Base-by-base conservation (phyloP, 805 yeast species). In the Ogataea trehaloabstinens region DNA sequence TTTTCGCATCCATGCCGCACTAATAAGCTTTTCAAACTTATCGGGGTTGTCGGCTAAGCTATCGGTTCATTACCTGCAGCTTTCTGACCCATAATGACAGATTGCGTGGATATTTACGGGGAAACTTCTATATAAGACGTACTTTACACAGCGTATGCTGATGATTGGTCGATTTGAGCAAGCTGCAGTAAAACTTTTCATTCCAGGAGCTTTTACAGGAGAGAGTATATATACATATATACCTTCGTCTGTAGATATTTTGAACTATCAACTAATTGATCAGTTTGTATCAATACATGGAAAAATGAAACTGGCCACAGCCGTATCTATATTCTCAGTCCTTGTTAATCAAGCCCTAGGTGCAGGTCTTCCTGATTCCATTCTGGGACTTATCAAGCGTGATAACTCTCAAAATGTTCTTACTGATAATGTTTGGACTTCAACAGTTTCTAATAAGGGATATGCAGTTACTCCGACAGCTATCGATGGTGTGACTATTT, bases 401-500 rank as follows among this genome's bases (percentile, higher is more conserved):
- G 57, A 45, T 19, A 24, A 34, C n/a, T 28, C 42, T 7, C 59
- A 54, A 37, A 51, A 51, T 15, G 56, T 54, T 12, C 39, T 54
- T 21, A 37, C 53, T 5, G 47, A 49, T 18, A 36, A 43, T n/a
- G 35, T 60, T 6, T 67, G 71, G 71, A 64, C 64, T 4, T 57
- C 70, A 1, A 59, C 65, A 6, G 58, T 66, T 19, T 48, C 57
- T 1, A 56, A 57, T 15, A 43, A 45, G 18, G 36, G 35, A 4
- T 36, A 53, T 11, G 13, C 29, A n/a, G 46, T 60, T 17, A 56
- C 62, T 17, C 64, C 64, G 21, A 59, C 64, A 2, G 82, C 82
- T 31, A 70, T 75, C 45, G 76, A 70, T 32, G 80, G 80, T 25
- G 80, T 77, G 12, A 76, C 82, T 2, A 41, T 63, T 3, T 58